These are phyloP conservation scores for Neurospora pannonica DNA, from an alignment of 495 filamentous ascomycete species.

Conservation along the genomic window DNA sequence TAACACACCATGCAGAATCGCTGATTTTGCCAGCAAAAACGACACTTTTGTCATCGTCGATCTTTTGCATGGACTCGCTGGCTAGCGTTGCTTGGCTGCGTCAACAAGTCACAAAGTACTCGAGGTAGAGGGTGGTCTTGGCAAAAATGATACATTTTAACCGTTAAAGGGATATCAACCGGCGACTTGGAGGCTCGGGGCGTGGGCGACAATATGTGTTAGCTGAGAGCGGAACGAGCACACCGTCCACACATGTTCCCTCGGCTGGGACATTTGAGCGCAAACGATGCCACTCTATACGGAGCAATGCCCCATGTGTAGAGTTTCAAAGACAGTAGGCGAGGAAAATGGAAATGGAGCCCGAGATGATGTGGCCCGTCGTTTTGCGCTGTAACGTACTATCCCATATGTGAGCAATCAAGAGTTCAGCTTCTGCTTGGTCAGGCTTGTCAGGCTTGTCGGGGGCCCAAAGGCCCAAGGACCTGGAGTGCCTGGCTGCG, in stretches of 20 bases:
- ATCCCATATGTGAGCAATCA: background rate
- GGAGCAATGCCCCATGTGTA: background rate
- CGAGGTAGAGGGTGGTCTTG: too few relatives aligned
- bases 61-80: too few relatives aligned
- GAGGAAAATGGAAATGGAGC: background rate
- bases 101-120: too few relatives aligned
- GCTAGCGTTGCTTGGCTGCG: too few relatives aligned
- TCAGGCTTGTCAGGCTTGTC: background rate
- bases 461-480: background rate
- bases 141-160: too few relatives aligned
- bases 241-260: slow-evolving; percentile 5
- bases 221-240: slow-evolving; percentile 13
- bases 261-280: background rate
- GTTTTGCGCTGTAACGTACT: background rate
- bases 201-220: background rate
- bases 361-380: background rate
- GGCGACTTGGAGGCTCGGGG: background rate
- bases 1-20: too few relatives aligned
- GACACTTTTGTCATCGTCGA: too few relatives aligned
- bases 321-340: background rate
- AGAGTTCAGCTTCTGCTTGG: background rate
- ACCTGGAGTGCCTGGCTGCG: background rate
- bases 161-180: background rate
- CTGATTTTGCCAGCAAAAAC: too few relatives aligned
- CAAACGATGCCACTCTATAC: background rate